Conservation (phyloP, 1,284 basidiomycete species). For the Filobasidium uniguttulatum region DNA sequence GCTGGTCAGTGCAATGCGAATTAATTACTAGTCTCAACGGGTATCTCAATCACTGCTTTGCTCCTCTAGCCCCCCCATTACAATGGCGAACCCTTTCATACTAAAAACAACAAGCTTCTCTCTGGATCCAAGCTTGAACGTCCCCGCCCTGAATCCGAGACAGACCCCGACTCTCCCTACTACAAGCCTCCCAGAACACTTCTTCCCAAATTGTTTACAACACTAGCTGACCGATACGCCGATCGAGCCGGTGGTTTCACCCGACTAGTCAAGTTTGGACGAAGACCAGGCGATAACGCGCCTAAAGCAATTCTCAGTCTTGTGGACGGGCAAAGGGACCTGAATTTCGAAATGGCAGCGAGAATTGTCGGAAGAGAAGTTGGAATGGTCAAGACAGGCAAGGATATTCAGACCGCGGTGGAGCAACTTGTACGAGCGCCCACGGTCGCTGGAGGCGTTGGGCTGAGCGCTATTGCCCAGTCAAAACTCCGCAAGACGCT, state of each 20-base stretch:
- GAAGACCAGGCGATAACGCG: conserved; percentile 82
- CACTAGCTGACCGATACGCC: conserved; percentile 68
- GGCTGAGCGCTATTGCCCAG: conserved; percentile 33
- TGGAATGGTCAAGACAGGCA: neutral
- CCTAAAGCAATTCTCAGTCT: conserved; percentile 83
- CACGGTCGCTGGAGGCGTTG: conserved; percentile 21
- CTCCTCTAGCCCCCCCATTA: too few species aligned
- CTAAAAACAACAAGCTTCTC: too few species aligned
- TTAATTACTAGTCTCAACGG: too few species aligned
- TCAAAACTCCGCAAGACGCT: conserved; percentile 33
- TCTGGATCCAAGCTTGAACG: too few species aligned
- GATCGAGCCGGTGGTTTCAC: conserved; percentile 87
- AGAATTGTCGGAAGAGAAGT: conserved; percentile 64
- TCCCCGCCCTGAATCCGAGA: too few species aligned
- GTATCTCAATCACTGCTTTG: too few species aligned
- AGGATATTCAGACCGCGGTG: neutral
- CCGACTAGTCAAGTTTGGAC: conserved; percentile 77
- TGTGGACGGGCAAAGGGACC: conserved; percentile 82
- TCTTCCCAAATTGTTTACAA: conserved; percentile 66
- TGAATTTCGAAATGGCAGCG: conserved; percentile 73
- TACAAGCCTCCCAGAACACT: conserved; percentile 41
- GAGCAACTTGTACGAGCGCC: conserved; percentile 3
- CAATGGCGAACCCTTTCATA: too few species aligned
- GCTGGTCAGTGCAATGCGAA: conserved; percentile 1
- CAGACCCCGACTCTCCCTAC: too few species aligned